A percentile compares a stretch with the other conserved stretches of the same genome.
phyloP scores from a whole-genome alignment of 352 stramenopile species.

The Globisporangium cylindrosporum region DNA sequence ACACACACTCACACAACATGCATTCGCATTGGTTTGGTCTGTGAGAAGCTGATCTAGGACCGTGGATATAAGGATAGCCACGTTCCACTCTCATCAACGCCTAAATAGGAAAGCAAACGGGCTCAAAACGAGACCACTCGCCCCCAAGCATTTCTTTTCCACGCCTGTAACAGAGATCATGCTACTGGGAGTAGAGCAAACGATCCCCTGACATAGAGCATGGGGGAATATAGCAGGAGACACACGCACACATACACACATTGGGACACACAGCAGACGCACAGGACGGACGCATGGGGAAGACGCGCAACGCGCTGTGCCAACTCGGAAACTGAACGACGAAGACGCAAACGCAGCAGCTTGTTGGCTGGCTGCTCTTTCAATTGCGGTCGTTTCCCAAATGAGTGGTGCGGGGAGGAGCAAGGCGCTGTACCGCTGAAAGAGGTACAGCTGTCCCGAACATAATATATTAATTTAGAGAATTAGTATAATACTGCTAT shows the following conservation, averaged over 20 bases:
- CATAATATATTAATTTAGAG: too few relatives aligned
- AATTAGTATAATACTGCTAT: too few relatives aligned
- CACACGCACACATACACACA: constrained; percentile 12
- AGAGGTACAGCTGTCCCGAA: background rate
- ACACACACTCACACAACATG: constrained; percentile 4
- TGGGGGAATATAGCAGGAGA: constrained; percentile 28
- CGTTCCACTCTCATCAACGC: constrained; percentile 80
- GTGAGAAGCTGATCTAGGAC: constrained; percentile 83
- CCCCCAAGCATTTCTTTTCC: constrained; percentile 75
- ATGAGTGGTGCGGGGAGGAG: constrained; percentile 10
- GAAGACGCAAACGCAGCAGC: too few relatives aligned
- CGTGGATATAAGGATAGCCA: constrained; percentile 21
- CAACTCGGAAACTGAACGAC: constrained; percentile 4
- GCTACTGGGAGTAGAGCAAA: constrained; percentile 62
- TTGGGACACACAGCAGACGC: background rate
- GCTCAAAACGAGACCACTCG: constrained; percentile 66
- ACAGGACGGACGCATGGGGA: background rate
- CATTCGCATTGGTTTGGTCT: constrained; percentile 20
- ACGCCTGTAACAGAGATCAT: constrained; percentile 81
- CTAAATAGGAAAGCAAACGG: constrained; percentile 48
- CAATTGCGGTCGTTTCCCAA: background rate
- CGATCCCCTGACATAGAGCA: constrained; percentile 80
- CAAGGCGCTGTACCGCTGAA: background rate
- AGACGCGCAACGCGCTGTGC: background rate
- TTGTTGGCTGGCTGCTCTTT: background rate